Evolutionary conservation across 1,139 yeast genomes (phyloP), one percentile per base, ranked within the genome.

Genomic region (Kodamaea fungicola): DNA sequence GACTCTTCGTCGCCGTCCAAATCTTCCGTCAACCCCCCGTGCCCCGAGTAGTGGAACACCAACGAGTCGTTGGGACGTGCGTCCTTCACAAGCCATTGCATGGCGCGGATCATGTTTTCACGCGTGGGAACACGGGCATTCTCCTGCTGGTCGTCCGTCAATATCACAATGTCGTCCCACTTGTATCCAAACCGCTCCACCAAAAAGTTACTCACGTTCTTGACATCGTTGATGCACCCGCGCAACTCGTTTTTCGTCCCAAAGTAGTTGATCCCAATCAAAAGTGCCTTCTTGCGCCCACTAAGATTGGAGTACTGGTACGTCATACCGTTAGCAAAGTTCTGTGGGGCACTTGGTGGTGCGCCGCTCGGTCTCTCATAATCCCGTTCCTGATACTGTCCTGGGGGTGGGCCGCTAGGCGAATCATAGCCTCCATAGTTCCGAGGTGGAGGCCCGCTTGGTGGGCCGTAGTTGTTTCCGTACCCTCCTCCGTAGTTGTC

Each of bases 11-110:
- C 97, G 16, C 96, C 96, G 53, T 86, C 86, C 36, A 67, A 57
- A 59, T 90, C 97, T 41, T 71, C 66, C 7, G 86, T 80, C 50
- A 81, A 83, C 7, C 97, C 96, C 25, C 97, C 97, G 57, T 90
- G 97, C 7, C 97, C 96, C 1, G 96, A 85, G 59, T 84, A 89
- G 59, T 89, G 96, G 72, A 89, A 81, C 47, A 89, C 83, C 43
- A 82, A 63, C 21, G 87, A 78, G 66, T 92, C 95, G 52, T 89
- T 87, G n/a, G 96, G 88, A 44, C 71, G 69, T 1, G 96, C 97
- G 46, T 75, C 90, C 31, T 68, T 68, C 19, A 86, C 95, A 22
- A 90, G 73, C 97, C 97, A 90, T 46, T 80, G 82, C 90, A 89
- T 87, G 1, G 95, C 97, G 36, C 87, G 71, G 30, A 87, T 54